These are phyloP conservation scores for Suhomyces panamericanus DNA, from an alignment of 1,139 yeast genomes.

Conservation along the genomic window DNA sequence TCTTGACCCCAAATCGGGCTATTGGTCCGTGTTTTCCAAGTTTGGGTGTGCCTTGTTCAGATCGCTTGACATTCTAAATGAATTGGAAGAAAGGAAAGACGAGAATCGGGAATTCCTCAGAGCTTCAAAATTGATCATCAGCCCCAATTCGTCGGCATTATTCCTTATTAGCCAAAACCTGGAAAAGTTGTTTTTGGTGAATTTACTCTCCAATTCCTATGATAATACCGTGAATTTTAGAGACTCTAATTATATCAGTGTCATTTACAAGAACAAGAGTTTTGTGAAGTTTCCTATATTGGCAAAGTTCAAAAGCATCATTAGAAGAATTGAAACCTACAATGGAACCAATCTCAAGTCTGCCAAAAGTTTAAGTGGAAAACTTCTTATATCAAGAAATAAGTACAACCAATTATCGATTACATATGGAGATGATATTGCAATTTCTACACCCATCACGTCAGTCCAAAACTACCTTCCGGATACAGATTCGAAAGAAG, in stretches of 20 bases:
- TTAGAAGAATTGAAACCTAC: slow-evolving; percentile 23
- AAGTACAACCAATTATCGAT: slow-evolving; percentile 27
- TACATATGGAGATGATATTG: slow-evolving; percentile 18
- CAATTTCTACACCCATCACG: slow-evolving; percentile 41
- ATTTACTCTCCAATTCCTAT: slow-evolving; percentile 22
- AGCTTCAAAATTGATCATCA: slow-evolving; percentile 24
- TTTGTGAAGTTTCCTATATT: slow-evolving; percentile 34
- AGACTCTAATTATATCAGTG: slow-evolving; percentile 31
- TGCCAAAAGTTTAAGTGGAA: slow-evolving; percentile 19
- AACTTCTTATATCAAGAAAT: slow-evolving; percentile 28
- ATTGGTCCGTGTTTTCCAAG: slow-evolving; percentile 38
- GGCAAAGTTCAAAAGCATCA: slow-evolving; percentile 31
- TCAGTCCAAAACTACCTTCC: background rate
- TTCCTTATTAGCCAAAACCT: slow-evolving; percentile 24
- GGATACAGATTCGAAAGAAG: background rate
- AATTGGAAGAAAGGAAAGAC: slow-evolving; percentile 22
- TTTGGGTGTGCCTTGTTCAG: slow-evolving; percentile 38
- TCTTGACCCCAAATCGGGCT: slow-evolving; percentile 22
- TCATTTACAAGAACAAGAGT: slow-evolving; percentile 23
- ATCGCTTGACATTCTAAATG: slow-evolving; percentile 28
- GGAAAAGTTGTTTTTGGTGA: slow-evolving; percentile 23
- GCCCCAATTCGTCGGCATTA: slow-evolving; percentile 30
- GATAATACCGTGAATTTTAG: slow-evolving; percentile 21
- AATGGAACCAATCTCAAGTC: slow-evolving; percentile 20
- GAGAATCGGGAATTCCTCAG: slow-evolving; percentile 24